Percentiles rank a stretch among this genome's conserved stretches.
Conservation (phyloP, 2,329 filamentous ascomycete species). For the Cytospora leucostoma region DNA sequence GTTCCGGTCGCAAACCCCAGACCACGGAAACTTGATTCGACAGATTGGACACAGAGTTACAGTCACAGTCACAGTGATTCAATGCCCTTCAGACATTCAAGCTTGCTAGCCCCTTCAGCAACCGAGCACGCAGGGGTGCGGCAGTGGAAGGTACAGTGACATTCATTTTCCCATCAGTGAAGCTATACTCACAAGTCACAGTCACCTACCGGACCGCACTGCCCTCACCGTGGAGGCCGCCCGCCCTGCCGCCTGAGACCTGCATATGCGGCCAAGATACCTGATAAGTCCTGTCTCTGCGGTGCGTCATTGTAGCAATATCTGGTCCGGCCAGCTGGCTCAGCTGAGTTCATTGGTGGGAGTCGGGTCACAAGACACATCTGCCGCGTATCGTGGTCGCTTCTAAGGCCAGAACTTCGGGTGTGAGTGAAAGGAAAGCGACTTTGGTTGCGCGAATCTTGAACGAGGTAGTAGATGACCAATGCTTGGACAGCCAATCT, state of each 20-base stretch:
- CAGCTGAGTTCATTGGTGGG: constrained; percentile 3
- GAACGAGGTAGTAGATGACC: not conserved
- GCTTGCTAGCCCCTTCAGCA: not conserved
- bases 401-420: constrained; percentile 1
- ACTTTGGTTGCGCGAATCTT: constrained; percentile 8
- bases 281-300: not conserved
- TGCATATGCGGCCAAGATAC: constrained; percentile 11
- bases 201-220: constrained; percentile 5
- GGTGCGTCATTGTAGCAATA: constrained; percentile 10
- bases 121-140: not conserved
- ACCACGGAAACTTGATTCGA: not conserved
- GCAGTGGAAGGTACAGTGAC: constrained; percentile 1
- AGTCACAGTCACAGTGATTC: constrained; percentile 4
- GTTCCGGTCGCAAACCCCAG: no score
- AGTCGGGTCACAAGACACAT: not conserved
- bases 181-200: constrained; percentile 7
- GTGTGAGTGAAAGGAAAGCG: not conserved
- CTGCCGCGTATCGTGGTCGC: constrained; percentile 17
- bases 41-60: constrained; percentile 10
- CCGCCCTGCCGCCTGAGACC: not conserved
- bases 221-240: not conserved
- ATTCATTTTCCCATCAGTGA: constrained; percentile 2
- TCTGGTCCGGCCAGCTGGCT: constrained; percentile 13
- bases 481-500: not conserved
- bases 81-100: not conserved